Evolutionary conservation across 768 basidiomycete species (phyloP), one percentile per base, ranked within the genome.

Genomic region (Mycena albidolilacea): DNA sequence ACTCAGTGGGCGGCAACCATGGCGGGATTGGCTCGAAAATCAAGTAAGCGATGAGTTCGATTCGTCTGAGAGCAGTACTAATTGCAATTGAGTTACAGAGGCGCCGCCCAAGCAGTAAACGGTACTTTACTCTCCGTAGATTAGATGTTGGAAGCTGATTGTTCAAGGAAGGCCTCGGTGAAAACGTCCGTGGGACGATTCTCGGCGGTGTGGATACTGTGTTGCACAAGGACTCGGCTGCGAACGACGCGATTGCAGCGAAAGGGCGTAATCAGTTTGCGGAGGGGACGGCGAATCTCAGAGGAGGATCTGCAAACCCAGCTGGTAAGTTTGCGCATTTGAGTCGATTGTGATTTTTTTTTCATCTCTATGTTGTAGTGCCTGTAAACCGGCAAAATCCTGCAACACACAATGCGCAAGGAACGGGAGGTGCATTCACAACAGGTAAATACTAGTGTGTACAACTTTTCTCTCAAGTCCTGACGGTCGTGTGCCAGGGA

Each of bases 141-240:
- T 43, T 6, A 23, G 17, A 23, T 41, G 6, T 30, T 38, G 30
- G 21, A 2, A 7, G 15, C 38, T 65, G 6, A 21, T 19, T 30
- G 30, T 1, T 19, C 30, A 17, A 23, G 15, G 17, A 19, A 73
- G 72, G 72, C 9, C 9, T 55, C 21, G 71, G 75, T 10, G 75
- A 75, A 37, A 75, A 75, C 61, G 60, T 75, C 3, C 75, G 75
- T 44, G 75, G 75, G 23, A 72, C 75, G 15, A 37, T 72, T 30
- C 69, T 75, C 43, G 75, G 75, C 55, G 75, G 71, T 37, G 75
- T 72, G 38, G 75, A 75, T 5, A 75, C 75, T 5, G 69, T 67
- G 2, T n/a, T 70, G 7, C 71, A 72, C 71, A 52, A 67, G 23
- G 71, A 70, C 21, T 61, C 72, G 1, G 17, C 75, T 6, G 37